phyloP scores from a whole-genome alignment of 139 green algal genomes.

The Chlamydomonas applanata region DNA sequence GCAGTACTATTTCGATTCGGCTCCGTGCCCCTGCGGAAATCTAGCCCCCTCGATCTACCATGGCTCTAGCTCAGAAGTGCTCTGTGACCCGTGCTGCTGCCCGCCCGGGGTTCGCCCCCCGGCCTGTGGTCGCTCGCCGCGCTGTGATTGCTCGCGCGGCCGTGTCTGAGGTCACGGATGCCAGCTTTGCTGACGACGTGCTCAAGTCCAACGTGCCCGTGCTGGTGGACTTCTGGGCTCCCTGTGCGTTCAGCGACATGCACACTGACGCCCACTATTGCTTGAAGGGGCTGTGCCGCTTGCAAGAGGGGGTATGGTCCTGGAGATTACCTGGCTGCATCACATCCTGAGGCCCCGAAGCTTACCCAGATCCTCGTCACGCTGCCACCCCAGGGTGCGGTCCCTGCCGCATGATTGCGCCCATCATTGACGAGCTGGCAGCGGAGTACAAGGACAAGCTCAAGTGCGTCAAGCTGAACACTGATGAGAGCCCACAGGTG shows the following conservation, averaged over 20 bases:
- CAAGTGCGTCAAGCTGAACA: slow-evolving; percentile 85
- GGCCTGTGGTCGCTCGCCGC: no score
- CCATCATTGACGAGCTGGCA: slow-evolving; percentile 85
- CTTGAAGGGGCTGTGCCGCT: no score
- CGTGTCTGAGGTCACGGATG: no score
- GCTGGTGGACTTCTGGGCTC: slow-evolving; percentile 91
- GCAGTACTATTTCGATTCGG: no score
- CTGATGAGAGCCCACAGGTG: slow-evolving; percentile 89
- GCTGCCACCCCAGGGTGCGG: slow-evolving; percentile 86
- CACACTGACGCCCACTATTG: no score
- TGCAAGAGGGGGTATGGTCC: background rate
- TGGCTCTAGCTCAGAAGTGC: no score
- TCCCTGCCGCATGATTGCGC: slow-evolving; percentile 93
- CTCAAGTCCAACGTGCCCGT: slow-evolving; percentile 57
- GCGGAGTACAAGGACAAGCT: slow-evolving; percentile 78
- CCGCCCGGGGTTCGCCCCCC: no score
- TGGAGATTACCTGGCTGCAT: background rate
- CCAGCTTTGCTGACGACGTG: no score
- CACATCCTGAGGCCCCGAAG: background rate
- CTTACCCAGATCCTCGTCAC: slow-evolving; percentile 5
- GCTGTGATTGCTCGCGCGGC: no score
- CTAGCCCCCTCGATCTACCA: no score
- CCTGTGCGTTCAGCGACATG: slow-evolving; percentile 9
- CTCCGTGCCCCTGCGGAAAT: no score
- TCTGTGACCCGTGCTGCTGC: no score